Evolutionary conservation across 2,329 filamentous ascomycete genomes (phyloP).

Genomic region (Aureobasidium subglaciale): DNA sequence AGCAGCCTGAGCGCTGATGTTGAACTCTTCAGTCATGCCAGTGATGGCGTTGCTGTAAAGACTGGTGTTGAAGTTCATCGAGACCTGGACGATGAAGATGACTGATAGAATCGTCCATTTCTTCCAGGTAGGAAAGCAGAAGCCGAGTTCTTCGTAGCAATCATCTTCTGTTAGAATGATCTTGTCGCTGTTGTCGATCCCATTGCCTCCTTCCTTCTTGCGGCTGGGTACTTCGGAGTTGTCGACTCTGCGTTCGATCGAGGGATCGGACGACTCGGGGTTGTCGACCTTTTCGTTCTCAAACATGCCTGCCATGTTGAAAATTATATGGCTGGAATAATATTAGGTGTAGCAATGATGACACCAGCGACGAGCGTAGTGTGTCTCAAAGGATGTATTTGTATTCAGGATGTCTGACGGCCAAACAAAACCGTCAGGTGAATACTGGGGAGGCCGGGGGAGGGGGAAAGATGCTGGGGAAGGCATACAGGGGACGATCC

Average conservation of each 20-base stretch:
- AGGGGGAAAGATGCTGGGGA: neutral
- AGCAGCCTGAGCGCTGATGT: slow-evolving; percentile 40
- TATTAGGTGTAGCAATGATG: neutral
- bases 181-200: neutral
- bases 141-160: slow-evolving; percentile 42
- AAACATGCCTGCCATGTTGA: slow-evolving; percentile 7
- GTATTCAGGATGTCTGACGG: neutral
- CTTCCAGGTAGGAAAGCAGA: slow-evolving; percentile 41
- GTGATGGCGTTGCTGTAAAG: slow-evolving; percentile 47
- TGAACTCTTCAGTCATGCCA: slow-evolving; percentile 40
- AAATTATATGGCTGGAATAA: neutral
- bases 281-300: slow-evolving; percentile 14
- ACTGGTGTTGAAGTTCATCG: slow-evolving; percentile 54
- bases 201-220: slow-evolving; percentile 8
- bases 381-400: neutral
- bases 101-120: slow-evolving; percentile 48
- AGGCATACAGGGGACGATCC: neutral
- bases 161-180: slow-evolving; percentile 13
- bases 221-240: slow-evolving; percentile 7
- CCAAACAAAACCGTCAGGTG: neutral
- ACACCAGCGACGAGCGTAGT: neutral
- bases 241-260: slow-evolving; percentile 11
- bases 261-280: slow-evolving; percentile 2
- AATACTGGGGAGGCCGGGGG: neutral
- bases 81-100: slow-evolving; percentile 49